Conservation (phyloP, 2,329 filamentous ascomycete genomes). For the Metarhizium robertsii region DNA sequence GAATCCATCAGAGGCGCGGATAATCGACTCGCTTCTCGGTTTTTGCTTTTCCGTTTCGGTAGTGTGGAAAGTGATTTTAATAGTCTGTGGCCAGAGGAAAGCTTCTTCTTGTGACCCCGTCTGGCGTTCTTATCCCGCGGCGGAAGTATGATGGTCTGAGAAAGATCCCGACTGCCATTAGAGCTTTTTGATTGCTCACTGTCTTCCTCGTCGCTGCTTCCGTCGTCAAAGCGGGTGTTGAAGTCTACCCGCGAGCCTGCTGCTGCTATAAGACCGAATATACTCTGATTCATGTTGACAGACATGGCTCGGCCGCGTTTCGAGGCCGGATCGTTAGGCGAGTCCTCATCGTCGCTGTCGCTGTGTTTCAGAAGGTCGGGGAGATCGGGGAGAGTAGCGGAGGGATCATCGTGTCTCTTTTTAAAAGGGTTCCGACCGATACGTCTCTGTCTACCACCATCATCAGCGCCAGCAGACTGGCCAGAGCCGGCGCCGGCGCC, state of each 20-base stretch:
- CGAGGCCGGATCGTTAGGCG: conserved; percentile 27
- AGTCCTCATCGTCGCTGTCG: conserved; percentile 39
- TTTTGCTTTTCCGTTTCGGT: conserved; percentile 33
- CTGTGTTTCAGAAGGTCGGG: conserved; percentile 43
- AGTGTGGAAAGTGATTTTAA: conserved; percentile 57
- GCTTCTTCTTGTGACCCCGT: conserved; percentile 42
- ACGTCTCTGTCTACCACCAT: conserved; percentile 28
- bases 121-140: conserved; percentile 21
- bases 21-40: conserved; percentile 31
- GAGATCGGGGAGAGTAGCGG: conserved; percentile 30
- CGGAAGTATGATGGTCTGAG: conserved; percentile 32
- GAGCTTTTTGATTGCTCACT: conserved; percentile 30
- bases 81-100: conserved; percentile 54
- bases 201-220: conserved; percentile 76
- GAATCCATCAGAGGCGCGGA: conserved; percentile 26
- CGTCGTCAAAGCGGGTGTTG: conserved; percentile 66
- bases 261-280: conserved; percentile 86
- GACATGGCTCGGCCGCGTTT: conserved; percentile 39
- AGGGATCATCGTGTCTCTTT: conserved; percentile 29
- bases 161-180: conserved; percentile 35
- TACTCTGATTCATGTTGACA: conserved; percentile 83
- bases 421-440: conserved; percentile 35
- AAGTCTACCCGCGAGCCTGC: conserved; percentile 78
- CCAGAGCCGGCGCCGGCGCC: background rate
- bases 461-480: conserved; percentile 15